Conservation (phyloP, 345 rosid species). For the Lepidium sativum region DNA sequence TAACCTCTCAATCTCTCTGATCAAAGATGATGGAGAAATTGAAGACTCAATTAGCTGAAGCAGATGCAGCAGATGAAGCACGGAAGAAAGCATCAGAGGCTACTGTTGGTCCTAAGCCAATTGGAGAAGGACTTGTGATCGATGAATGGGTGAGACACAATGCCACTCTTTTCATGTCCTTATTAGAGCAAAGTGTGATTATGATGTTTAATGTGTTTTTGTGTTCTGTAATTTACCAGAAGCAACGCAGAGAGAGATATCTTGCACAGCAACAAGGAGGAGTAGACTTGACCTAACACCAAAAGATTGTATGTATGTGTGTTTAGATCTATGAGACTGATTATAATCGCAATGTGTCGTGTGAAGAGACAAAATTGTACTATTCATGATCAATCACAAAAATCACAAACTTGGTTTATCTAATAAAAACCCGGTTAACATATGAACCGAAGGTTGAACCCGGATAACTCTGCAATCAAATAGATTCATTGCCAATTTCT, state of each 20-base stretch:
- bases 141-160: conserved; percentile 80
- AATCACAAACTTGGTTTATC: no score
- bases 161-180: neutral
- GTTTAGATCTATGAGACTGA: no score
- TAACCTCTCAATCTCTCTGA: neutral
- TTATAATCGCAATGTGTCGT: no score
- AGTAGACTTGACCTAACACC: no score
- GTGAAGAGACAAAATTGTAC: neutral
- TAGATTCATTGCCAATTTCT: no score
- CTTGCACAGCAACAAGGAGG: no score
- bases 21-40: conserved; percentile 44
- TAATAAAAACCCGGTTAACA: no score
- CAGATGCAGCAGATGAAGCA: conserved; percentile 74
- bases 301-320: no score
- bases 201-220: neutral
- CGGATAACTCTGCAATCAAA: no score
- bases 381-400: no score
- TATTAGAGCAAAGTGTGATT: neutral
- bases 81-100: conserved; percentile 74
- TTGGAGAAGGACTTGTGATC: conserved; percentile 94
- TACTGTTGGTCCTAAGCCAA: conserved; percentile 49
- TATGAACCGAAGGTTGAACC: no score
- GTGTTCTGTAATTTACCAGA: conserved; percentile 34
- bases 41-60: conserved; percentile 75
- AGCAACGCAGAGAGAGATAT: conserved; percentile 90